phyloP scores from a whole-genome alignment of 2,329 filamentous ascomycete genomes.

The Pyricularia grisea region DNA sequence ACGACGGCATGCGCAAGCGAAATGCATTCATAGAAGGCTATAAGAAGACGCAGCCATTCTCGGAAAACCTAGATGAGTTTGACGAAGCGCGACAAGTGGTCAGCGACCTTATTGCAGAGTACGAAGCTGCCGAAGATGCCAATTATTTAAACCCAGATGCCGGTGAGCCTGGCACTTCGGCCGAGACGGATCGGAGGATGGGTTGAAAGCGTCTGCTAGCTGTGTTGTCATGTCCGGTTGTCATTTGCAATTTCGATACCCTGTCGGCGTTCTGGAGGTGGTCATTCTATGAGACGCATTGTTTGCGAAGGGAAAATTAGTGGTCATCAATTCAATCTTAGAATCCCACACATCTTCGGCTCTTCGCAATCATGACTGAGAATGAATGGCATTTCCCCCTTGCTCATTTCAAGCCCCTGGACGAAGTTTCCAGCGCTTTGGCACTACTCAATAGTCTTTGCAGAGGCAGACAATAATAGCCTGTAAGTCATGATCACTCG shows the following conservation, averaged over 20 bases:
- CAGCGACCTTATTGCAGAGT: conserved; percentile 82
- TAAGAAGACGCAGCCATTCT: conserved; percentile 90
- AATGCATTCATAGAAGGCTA: conserved; percentile 96
- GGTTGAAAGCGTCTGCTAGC: background rate
- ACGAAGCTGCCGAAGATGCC: conserved; percentile 86
- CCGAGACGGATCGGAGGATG: conserved; percentile 42
- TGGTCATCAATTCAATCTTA: background rate
- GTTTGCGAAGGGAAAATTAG: background rate
- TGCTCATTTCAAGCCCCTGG: background rate
- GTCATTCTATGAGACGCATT: background rate
- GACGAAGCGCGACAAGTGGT: conserved; percentile 92
- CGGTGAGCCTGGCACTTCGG: conserved; percentile 40
- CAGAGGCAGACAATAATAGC: background rate
- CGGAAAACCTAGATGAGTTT: conserved; percentile 87
- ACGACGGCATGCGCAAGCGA: conserved; percentile 88
- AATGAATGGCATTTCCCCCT: background rate
- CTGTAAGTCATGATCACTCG: background rate
- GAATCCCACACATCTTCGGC: background rate
- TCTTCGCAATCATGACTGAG: background rate
- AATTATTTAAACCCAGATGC: conserved; percentile 77
- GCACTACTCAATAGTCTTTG: background rate
- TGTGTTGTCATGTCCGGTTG: background rate
- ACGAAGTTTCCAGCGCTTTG: background rate
- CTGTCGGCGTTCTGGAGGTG: background rate
- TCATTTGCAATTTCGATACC: background rate